phyloP scores from a whole-genome alignment of 371 early-diverging fungal species.

The Actinomucor elegans region DNA sequence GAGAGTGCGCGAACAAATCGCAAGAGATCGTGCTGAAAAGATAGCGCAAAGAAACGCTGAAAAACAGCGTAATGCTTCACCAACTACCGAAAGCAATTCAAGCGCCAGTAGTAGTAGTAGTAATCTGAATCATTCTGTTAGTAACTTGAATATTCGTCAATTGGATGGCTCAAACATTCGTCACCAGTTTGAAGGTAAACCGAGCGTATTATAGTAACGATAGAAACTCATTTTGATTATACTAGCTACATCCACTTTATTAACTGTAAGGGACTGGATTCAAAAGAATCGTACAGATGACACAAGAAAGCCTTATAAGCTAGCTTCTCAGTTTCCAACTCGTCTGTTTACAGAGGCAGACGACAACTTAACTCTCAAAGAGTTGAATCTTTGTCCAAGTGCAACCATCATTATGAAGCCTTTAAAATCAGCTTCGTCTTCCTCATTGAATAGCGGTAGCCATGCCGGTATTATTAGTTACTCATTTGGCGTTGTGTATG shows the following conservation, averaged over 20 bases:
- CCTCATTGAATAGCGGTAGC: conserved; percentile 6
- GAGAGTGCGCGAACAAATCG: conserved; percentile 45
- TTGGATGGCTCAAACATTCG: conserved; percentile 45
- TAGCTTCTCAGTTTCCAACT: conserved; percentile 46
- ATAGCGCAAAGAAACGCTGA: conserved; percentile 25
- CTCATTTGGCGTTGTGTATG: conserved; percentile 17
- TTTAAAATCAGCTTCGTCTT: conserved; percentile 3
- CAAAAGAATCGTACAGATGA: conserved; percentile 42
- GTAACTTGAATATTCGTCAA: conserved; percentile 44
- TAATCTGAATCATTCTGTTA: conserved; percentile 3
- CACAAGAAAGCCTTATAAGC: conserved; percentile 32
- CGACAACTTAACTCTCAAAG: conserved; percentile 36
- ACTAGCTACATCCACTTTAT: conserved; percentile 33
- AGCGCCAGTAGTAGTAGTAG: not conserved
- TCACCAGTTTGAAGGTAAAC: conserved; percentile 36
- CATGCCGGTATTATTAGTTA: conserved; percentile 26
- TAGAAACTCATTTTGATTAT: not conserved
- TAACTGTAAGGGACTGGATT: conserved; percentile 39
- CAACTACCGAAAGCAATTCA: not conserved
- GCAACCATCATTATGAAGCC: conserved; percentile 59
- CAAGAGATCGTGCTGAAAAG: conserved; percentile 42
- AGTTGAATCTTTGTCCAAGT: conserved; percentile 55
- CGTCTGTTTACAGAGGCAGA: conserved; percentile 46
- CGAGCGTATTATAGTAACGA: not conserved
- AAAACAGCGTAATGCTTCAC: conserved; percentile 6